These are phyloP conservation scores for Kwoniella mangroviensis DNA, from an alignment of 768 basidiomycete genomes.

Conservation along the genomic window DNA sequence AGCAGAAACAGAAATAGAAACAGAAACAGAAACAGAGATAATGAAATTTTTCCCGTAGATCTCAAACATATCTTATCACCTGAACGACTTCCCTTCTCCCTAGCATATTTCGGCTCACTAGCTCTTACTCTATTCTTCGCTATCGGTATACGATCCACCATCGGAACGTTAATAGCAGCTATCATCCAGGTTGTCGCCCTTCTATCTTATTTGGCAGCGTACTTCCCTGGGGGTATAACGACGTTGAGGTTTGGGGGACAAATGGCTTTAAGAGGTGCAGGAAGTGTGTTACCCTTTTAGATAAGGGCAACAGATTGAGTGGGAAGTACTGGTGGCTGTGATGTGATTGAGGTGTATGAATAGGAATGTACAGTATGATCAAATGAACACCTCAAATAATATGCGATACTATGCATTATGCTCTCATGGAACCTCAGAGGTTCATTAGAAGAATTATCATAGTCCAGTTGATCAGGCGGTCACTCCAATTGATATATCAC, in stretches of 20 bases:
- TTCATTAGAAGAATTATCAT: no score
- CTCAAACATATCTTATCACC: conserved; percentile 76
- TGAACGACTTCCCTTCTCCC: conserved; percentile 83
- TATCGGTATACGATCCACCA: conserved; percentile 76
- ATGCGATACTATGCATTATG: no score
- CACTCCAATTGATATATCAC: no score
- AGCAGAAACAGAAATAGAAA: not conserved
- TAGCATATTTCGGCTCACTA: conserved; percentile 80
- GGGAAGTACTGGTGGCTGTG: no score
- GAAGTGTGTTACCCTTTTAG: conserved; percentile 78
- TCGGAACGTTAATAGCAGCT: conserved; percentile 83
- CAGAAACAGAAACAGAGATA: not conserved
- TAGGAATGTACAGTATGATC: no score
- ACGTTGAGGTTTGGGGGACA: conserved; percentile 57
- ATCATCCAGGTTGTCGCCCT: conserved; percentile 84
- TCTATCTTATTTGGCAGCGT: conserved; percentile 85
- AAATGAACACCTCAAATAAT: no score
- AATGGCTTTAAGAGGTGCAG: conserved; percentile 74
- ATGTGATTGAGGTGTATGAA: no score
- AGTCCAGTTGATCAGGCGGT: no score
- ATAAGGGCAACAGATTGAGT: no score
- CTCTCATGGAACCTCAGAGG: no score
- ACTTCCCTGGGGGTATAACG: conserved; percentile 80
- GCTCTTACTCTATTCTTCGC: conserved; percentile 90
- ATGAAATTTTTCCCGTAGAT: conserved; percentile 56